Conservation (phyloP, 129 eudicot species). For the Oenanthe sinensis region DNA sequence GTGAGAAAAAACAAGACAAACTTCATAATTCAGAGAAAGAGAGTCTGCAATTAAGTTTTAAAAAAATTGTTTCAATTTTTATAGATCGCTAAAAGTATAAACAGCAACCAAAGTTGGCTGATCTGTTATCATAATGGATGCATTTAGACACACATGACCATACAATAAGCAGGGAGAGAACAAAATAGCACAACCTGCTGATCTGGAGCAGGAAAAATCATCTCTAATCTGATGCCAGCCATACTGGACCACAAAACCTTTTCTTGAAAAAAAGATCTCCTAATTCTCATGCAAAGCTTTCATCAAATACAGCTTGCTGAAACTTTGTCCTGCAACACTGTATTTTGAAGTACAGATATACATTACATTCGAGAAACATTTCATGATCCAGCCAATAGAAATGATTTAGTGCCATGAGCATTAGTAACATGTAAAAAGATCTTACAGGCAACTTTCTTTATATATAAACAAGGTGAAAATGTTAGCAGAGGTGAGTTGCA, state of each 20-base stretch:
- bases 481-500: neutral
- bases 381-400: neutral
- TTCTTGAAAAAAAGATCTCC: neutral
- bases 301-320: conserved; percentile 69
- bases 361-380: neutral
- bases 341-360: conserved; percentile 9
- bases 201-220: conserved; percentile 26
- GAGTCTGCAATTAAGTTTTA: neutral
- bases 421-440: neutral
- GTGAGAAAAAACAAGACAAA: no score
- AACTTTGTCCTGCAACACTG: conserved; percentile 98
- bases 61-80: neutral
- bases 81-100: neutral
- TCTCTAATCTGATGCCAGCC: neutral
- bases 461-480: neutral
- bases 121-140: neutral
- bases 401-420: neutral
- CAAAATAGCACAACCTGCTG: conserved; percentile 27
- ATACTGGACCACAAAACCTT: neutral
- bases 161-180: neutral
- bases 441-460: neutral
- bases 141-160: neutral
- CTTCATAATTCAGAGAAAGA: neutral
- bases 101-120: neutral
- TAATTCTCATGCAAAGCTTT: conserved; percentile 90